These are phyloP conservation scores for Nasturtium officinale DNA, from an alignment of 345 rosid genomes.

Conservation along the genomic window DNA sequence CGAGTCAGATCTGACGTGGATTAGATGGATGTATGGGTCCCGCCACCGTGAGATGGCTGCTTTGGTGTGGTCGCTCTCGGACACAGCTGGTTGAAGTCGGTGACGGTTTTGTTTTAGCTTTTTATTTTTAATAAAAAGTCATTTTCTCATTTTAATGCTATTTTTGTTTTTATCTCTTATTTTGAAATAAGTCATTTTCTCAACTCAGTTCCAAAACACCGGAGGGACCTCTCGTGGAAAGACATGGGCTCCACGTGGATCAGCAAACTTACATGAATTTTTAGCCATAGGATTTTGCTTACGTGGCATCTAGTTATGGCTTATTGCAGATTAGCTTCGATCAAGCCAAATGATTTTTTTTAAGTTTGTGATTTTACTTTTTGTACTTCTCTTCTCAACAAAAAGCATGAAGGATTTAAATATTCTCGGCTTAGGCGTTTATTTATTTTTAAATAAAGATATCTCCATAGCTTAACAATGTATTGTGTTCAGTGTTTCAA, in stretches of 20 bases:
- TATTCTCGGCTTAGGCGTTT: too few relatives aligned
- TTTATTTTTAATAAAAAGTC: not conserved
- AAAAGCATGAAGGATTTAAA: not conserved
- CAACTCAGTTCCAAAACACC: slow-evolving; percentile 27
- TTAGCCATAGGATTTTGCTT: slow-evolving; percentile 11
- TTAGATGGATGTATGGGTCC: slow-evolving; percentile 6
- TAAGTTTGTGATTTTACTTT: not conserved
- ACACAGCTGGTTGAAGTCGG: slow-evolving; percentile 40
- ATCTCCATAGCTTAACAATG: not conserved
- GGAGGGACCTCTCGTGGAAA: slow-evolving; percentile 24
- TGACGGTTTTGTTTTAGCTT: slow-evolving; percentile 14
- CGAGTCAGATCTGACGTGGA: slow-evolving; percentile 38
- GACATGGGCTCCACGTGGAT: slow-evolving; percentile 36
- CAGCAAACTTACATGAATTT: not conserved
- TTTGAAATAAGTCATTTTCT: too few relatives aligned
- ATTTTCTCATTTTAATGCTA: too few relatives aligned
- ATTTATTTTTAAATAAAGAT: too few relatives aligned
- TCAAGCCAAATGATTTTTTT: not conserved
- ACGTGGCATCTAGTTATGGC: not conserved
- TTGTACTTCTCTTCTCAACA: not conserved
- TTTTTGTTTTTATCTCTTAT: too few relatives aligned
- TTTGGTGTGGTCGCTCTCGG: slow-evolving; percentile 40
- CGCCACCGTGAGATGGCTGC: slow-evolving; percentile 17
- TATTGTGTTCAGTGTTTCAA: not conserved
- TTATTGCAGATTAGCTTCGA: not conserved